Base-by-base conservation (phyloP, 2,329 filamentous ascomycete species). In the Pochonia chlamydosporia region DNA sequence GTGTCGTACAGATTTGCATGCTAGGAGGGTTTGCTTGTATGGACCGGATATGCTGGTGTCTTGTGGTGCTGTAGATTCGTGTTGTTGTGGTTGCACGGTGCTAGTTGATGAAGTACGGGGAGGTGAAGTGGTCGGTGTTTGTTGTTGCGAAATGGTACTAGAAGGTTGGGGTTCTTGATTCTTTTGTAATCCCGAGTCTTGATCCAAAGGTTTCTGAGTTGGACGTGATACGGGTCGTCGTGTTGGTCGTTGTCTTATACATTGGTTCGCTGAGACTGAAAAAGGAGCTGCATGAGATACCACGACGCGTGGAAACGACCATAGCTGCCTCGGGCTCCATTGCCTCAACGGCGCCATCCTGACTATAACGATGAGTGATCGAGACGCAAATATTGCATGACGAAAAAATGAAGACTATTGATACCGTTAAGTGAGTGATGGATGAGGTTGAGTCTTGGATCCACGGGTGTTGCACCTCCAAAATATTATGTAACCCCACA, bases 1-100 rank as follows among this genome's bases (percentile, higher is more conserved):
- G 25, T 56, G 49, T 31, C 44, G 46, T 43, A 59, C 58, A 30
- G 46, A 3, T 16, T 42, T 35, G 48, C 43, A 47, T n/a, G 50
- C 41, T 18, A 52, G 47, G 39, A 59, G 53, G 30, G 50, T 40
- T 10, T 49, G 25, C 23, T 49, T 51, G 46, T 52, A 45, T 1
- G 52, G 30, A 5, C 46, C 36, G 2, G 28, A 44, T 4, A 13
- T 26, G 44, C 37, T 26, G 31, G 35, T 43, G 21, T 46, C 37
- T 11, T 33, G 30, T 14, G 39, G 31, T 18, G 37, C 10, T 26
- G 31, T 4, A 3, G 26, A n/a, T n/a, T 21, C 24, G 33, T 23
- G 30, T 30, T 37, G n/a, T 28, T 26, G 20, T 23, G 26, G 10
- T 35, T 5, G 14, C 9, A 10, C 16, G 6, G 31, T 5, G 10